phyloP scores from a whole-genome alignment of 2,329 filamentous ascomycete genomes.

The Camillea tinctor region DNA sequence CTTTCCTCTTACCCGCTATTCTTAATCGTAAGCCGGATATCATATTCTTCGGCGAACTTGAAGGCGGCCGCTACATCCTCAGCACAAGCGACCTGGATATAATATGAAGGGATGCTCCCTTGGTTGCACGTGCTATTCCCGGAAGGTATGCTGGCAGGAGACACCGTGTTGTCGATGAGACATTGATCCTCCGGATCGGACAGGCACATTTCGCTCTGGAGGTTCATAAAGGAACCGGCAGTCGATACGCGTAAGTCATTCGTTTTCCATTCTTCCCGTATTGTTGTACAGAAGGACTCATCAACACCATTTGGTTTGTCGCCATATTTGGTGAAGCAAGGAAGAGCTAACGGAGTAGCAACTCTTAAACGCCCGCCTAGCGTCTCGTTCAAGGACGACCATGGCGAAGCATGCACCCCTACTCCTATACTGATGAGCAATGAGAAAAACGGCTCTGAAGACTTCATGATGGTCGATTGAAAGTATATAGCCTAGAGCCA shows the following conservation, averaged over 20 bases:
- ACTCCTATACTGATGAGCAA: not conserved
- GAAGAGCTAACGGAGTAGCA: constrained; percentile 24
- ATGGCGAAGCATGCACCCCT: not conserved
- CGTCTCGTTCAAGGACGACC: constrained; percentile 19
- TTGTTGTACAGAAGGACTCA: constrained; percentile 18
- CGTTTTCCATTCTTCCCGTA: constrained; percentile 25
- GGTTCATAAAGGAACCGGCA: constrained; percentile 28
- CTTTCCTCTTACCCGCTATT: constrained; percentile 16
- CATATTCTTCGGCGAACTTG: constrained; percentile 22
- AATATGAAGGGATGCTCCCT: constrained; percentile 25
- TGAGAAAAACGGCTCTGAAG: not conserved
- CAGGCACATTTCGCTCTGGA: constrained; percentile 28
- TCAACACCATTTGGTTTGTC: constrained; percentile 16
- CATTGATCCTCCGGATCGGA: constrained; percentile 29
- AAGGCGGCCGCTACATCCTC: constrained; percentile 23
- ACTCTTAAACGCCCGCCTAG: constrained; percentile 21
- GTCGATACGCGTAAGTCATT: constrained; percentile 22
- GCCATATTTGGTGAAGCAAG: constrained; percentile 29
- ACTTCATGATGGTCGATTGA: not conserved
- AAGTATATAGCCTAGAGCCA: not conserved
- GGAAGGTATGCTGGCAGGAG: constrained; percentile 20
- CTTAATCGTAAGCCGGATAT: constrained; percentile 25
- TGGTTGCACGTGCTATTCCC: constrained; percentile 23
- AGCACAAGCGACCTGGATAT: constrained; percentile 20
- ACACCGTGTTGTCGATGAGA: constrained; percentile 24